Percentiles rank a stretch among this genome's conserved stretches.
Conservation (phyloP, 2,329 filamentous ascomycete species). For the Calonectria hawksworthii region DNA sequence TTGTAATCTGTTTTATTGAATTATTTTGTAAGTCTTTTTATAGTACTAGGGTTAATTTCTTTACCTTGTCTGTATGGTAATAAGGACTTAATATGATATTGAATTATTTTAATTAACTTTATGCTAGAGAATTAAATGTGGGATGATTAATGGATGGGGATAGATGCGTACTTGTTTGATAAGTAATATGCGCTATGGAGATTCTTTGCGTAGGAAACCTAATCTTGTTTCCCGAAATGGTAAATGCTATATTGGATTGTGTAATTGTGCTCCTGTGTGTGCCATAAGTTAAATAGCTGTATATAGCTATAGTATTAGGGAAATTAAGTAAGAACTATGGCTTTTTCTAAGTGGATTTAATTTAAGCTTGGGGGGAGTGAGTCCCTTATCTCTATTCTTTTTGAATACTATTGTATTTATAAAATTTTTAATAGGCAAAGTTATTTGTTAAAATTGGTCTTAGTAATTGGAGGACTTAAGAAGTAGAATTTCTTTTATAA, state of each 20-base stretch:
- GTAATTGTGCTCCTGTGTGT: no score
- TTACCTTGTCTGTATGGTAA: conserved; percentile 5
- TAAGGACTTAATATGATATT: not conserved
- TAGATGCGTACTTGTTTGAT: no score
- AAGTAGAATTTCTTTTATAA: not conserved
- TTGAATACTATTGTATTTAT: not conserved
- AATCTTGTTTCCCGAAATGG: not conserved
- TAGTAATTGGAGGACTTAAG: not conserved
- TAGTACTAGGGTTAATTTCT: not conserved
- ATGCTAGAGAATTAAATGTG: no score
- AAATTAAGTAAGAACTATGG: not conserved
- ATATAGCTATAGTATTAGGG: not conserved
- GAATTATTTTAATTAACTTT: no score
- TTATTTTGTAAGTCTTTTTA: not conserved
- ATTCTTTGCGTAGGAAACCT: no score
- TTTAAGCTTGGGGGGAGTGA: not conserved
- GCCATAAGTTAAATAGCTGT: not conserved
- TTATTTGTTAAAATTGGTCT: not conserved
- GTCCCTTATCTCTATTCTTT: not conserved
- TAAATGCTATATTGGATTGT: not conserved
- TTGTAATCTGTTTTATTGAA: conserved; percentile 2
- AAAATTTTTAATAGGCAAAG: not conserved
- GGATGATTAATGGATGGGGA: no score
- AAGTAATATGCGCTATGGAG: no score
- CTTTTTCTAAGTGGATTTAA: conserved; percentile 1